A percentile compares a stretch with the other conserved stretches of the same genome.
Conservation (phyloP, 441 rosid genomes). For the Eutrema salsugineum region DNA sequence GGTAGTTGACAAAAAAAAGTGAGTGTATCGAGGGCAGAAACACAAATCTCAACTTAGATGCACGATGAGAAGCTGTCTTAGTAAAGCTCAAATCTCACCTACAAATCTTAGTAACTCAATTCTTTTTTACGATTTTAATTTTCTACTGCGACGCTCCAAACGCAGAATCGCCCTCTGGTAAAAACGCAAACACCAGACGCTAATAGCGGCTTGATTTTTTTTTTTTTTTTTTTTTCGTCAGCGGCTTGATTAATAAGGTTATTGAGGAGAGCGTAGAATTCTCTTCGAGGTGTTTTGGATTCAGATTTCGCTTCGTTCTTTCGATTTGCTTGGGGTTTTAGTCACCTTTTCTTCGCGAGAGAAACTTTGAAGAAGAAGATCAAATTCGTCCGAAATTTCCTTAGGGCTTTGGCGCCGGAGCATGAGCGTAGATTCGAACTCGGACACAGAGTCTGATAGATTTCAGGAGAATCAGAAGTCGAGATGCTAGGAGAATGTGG, state of each 20-base stretch:
- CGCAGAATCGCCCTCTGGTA: too few species aligned
- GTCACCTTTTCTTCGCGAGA: neutral
- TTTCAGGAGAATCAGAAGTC: neutral
- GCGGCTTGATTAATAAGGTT: too few species aligned
- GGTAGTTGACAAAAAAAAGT: too few species aligned
- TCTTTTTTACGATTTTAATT: too few species aligned
- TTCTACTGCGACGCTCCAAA: too few species aligned
- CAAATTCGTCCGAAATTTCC: neutral
- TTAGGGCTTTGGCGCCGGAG: neutral
- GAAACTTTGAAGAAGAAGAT: conserved; percentile 2
- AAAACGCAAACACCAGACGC: too few species aligned
- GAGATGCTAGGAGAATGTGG: conserved; percentile 96
- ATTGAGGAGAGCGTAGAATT: neutral
- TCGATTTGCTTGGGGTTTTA: neutral
- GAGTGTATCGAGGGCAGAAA: too few species aligned
- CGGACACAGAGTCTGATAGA: neutral
- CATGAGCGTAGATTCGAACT: conserved; percentile 1
- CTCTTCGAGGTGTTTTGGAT: neutral
- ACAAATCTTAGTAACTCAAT: too few species aligned
- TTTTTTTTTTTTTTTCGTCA: too few species aligned
- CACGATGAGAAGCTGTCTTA: neutral
- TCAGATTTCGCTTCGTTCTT: neutral
- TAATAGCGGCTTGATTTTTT: too few species aligned
- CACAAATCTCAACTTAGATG: neutral
- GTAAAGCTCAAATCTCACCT: neutral